These are phyloP conservation scores for Coleophoma crateriformis DNA, from an alignment of 2,329 filamentous ascomycete species.

Conservation along the genomic window DNA sequence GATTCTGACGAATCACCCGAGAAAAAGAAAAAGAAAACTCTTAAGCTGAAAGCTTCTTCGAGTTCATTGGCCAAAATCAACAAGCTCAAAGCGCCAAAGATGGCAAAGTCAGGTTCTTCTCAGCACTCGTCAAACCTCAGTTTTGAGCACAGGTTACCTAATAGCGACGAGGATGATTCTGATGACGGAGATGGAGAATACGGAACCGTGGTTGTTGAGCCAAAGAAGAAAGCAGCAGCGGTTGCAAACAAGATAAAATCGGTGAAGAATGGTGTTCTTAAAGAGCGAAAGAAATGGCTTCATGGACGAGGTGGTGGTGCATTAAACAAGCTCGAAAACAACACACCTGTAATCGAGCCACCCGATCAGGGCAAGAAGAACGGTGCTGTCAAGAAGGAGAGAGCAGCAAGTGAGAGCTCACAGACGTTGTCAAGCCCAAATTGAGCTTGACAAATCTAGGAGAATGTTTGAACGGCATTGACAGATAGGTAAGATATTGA, in stretches of 20 bases:
- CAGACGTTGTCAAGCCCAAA: neutral
- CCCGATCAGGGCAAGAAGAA: neutral
- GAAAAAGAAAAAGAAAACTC: constrained; percentile 23
- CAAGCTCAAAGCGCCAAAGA: constrained; percentile 18
- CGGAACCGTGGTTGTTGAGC: constrained; percentile 15
- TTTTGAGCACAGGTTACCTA: constrained; percentile 16
- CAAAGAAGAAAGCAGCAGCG: constrained; percentile 15
- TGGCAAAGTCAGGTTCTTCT: constrained; percentile 13
- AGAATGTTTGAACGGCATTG: no score
- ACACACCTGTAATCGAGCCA: neutral
- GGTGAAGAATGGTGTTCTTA: constrained; percentile 3
- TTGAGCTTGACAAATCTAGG: neutral
- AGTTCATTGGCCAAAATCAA: constrained; percentile 8
- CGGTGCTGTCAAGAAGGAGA: neutral
- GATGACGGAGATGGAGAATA: constrained; percentile 23
- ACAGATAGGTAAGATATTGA: no score
- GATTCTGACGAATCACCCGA: constrained; percentile 24
- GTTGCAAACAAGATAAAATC: neutral
- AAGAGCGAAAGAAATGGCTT: constrained; percentile 9
- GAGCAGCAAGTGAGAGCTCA: neutral
- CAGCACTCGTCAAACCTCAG: constrained; percentile 15
- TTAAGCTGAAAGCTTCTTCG: constrained; percentile 18
- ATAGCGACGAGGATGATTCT: constrained; percentile 17
- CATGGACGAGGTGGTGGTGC: constrained; percentile 8
- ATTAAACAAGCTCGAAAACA: neutral